Base-by-base conservation (phyloP, 192 early-diverging fungal species). In the Diversispora eburnea region DNA sequence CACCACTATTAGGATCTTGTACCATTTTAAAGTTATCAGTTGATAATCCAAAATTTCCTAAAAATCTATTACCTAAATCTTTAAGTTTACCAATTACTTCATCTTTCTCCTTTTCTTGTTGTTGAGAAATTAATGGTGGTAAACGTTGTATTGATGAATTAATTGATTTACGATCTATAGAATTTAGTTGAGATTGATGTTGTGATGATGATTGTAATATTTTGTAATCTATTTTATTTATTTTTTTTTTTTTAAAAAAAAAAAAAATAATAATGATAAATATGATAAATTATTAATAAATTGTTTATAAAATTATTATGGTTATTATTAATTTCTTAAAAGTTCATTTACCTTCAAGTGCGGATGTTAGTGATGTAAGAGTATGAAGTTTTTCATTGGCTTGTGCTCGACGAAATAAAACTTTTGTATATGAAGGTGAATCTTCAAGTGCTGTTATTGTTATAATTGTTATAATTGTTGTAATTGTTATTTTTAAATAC, bases 41-140 rank as follows among this genome's bases (percentile, higher is more conserved):
- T 13, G 89, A 90, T 54, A 93, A 62, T 12, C 91, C 91, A 76
- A 93, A 88, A 19, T 84, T 88, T n/a, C 91, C 91, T 33, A 93
- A 74, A 12, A 93, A 63, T 8, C 81, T 81, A 59, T 93, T 91
- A 0, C 91, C 91, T 47, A 93, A 75, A 42, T 87, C 82, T 74
- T 93, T 93, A 10, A 93, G 79, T 73, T 93, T 90, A 42, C 78
- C 87, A 73, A 92, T 75, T 86, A 90, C 88, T 72, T 92, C 89
- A 0, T 78, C 87, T 67, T 87, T 88, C 78, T 92, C 91, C 42
- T 85, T 83, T 70, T 90, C 88, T 56, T 82, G 58, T 52, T 81
- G 54, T 20, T 77, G 67, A 52, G 83, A 83, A 56, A 89, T 83
- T 17, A 73, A 54, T 0, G 76, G 67, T 6, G 87, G 87, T 33